These are phyloP conservation scores for Acrocalymma vagum DNA, from an alignment of 2,329 filamentous ascomycete species.

Conservation along the genomic window DNA sequence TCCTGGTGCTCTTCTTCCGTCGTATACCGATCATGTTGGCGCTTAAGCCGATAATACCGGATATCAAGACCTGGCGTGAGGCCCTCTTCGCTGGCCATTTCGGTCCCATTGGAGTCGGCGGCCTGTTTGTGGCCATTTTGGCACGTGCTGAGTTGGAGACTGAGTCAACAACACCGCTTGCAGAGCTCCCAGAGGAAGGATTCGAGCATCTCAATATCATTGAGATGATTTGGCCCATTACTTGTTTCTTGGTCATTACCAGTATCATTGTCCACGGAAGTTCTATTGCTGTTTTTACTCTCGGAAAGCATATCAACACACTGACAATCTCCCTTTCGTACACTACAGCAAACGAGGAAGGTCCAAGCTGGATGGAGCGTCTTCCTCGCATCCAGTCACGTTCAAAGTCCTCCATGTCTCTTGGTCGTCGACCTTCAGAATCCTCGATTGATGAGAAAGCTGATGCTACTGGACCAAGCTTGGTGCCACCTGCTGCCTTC, in stretches of 20 bases:
- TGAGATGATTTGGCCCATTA: conserved; percentile 92
- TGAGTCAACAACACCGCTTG: conserved; percentile 76
- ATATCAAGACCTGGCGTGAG: conserved; percentile 98
- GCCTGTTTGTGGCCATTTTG: conserved; percentile 93
- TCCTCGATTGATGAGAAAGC: conserved; percentile 65
- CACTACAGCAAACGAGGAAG: conserved; percentile 86
- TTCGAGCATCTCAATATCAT: conserved; percentile 75
- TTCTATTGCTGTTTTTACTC: conserved; percentile 96
- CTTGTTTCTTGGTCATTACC: conserved; percentile 89
- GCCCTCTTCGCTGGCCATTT: conserved; percentile 97
- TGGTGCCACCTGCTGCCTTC: conserved; percentile 74
- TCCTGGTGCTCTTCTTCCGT: conserved; percentile 94
- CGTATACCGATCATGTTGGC: conserved; percentile 94
- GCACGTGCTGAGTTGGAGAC: conserved; percentile 91
- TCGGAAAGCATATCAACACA: conserved; percentile 98
- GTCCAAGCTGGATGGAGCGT: conserved; percentile 93
- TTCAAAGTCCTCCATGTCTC: conserved; percentile 80
- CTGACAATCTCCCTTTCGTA: conserved; percentile 95
- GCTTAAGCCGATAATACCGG: conserved; percentile 91
- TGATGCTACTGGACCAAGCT: conserved; percentile 71
- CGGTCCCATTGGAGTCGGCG: conserved; percentile 95
- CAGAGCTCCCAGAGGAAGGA: conserved; percentile 65
- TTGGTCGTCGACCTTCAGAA: conserved; percentile 66
- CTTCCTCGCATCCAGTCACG: conserved; percentile 84
- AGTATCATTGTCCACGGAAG: conserved; percentile 97